phyloP scores from a whole-genome alignment of 768 basidiomycete species.

The Postia placenta region DNA sequence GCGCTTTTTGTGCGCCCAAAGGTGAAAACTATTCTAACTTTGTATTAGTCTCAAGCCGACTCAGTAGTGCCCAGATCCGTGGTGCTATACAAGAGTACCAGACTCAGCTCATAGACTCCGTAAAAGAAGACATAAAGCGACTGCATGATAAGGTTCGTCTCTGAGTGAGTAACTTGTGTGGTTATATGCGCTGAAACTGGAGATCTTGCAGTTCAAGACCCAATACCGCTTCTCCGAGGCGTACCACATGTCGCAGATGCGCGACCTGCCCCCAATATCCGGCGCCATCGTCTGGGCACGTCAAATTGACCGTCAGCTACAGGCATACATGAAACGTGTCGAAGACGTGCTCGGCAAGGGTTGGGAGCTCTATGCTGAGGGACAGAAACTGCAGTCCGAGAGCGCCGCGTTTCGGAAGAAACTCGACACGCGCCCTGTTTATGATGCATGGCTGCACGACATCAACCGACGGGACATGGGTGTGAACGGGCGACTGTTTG shows the following conservation, averaged over 20 bases:
- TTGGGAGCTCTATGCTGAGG: constrained; percentile 99
- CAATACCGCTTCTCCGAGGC: constrained; percentile 95
- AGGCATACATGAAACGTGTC: constrained; percentile 97
- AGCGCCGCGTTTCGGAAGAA: constrained; percentile 90
- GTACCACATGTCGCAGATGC: constrained; percentile 98
- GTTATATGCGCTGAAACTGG: neutral
- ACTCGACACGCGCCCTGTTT: constrained; percentile 90
- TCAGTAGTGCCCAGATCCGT: constrained; percentile 56
- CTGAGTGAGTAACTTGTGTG: neutral
- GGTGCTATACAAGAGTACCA: constrained; percentile 99
- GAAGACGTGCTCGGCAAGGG: constrained; percentile 97
- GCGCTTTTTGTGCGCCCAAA: constrained; percentile 94
- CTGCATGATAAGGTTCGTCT: constrained; percentile 78
- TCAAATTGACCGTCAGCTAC: constrained; percentile 96
- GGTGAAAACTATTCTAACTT: constrained; percentile 43
- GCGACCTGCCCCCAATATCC: constrained; percentile 96
- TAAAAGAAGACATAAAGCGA: constrained; percentile 95
- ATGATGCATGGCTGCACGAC: constrained; percentile 94
- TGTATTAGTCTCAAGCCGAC: neutral
- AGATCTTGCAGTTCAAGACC: constrained; percentile 69
- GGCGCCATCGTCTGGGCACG: constrained; percentile 98
- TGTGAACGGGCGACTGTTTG: constrained; percentile 87
- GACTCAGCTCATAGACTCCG: constrained; percentile 96
- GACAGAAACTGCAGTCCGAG: constrained; percentile 93
- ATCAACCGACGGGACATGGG: constrained; percentile 91